Percentiles rank a stretch among this genome's conserved stretches.
These are phyloP conservation scores for Trifolium fragiferum DNA, from an alignment of 306 rosid genomes.

Conservation along the genomic window DNA sequence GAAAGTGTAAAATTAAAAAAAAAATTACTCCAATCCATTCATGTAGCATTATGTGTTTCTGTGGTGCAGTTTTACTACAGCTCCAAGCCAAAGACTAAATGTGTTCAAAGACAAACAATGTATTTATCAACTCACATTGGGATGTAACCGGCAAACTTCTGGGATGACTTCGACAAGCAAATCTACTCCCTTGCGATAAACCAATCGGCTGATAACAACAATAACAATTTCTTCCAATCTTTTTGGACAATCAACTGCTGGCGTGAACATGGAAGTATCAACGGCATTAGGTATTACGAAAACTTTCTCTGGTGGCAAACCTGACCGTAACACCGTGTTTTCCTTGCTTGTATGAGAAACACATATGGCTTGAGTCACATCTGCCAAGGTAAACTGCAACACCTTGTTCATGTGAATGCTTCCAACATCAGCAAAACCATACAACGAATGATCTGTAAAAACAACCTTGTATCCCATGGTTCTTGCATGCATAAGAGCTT, in stretches of 20 bases:
- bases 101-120: background rate
- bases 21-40: constrained; percentile 28
- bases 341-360: constrained; percentile 98
- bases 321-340: constrained; percentile 87
- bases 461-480: constrained; percentile 92
- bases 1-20: constrained; percentile 20
- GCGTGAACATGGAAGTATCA: constrained; percentile 95
- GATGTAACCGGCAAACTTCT: constrained; percentile 74
- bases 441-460: constrained; percentile 90
- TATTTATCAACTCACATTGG: constrained; percentile 67
- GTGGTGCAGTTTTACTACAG: background rate
- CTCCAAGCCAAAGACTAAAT: background rate
- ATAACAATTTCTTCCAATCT: constrained; percentile 60
- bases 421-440: constrained; percentile 88
- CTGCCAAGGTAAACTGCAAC: constrained; percentile 88
- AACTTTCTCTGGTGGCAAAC: constrained; percentile 88
- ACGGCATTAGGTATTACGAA: constrained; percentile 93
- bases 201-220: constrained; percentile 91
- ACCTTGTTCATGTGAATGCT: constrained; percentile 99
- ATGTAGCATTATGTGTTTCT: constrained; percentile 1
- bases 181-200: constrained; percentile 91
- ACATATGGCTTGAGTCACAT: constrained; percentile 93
- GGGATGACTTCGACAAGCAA: constrained; percentile 97
- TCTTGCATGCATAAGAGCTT: constrained; percentile 85
- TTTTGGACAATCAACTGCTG: constrained; percentile 64